Evolutionary conservation across 139 green algal species (phyloP), one percentile per base, ranked within the genome.

Genomic region (Cymbomonas tetramitiformis): DNA sequence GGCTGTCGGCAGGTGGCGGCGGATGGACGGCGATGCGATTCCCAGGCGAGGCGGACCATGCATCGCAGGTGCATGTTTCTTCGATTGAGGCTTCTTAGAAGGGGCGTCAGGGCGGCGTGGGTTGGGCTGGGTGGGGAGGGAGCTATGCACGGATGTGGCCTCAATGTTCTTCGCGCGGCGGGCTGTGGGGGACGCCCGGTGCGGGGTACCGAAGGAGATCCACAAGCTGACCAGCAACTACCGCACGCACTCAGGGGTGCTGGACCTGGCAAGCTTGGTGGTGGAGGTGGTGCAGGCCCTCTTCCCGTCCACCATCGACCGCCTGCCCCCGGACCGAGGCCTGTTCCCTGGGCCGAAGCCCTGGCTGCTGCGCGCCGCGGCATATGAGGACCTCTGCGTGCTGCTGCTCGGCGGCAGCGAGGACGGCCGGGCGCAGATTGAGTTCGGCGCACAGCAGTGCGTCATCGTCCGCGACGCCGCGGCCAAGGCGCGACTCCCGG

Each of bases 361-460:
- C 3, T 61, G 81, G 61, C 66, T 84, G 50, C 71, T 87, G 62
- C 62, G 62, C 30, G 43, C 55, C 9, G 18, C 29, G 21, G 30
- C 7, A 6, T 28, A 30, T n/a, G 9, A 60, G 12, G 51, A 49
- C 10, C 31, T 60, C 31, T n/a, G n/a, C n/a, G 21, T 10, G 26
- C 10, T 60, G 8, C 31, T 49, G 29, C 31, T 60, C 10, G 9
- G 9, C 19, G 30, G n/a, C 15, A 23, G 8, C 10, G 10, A 44
- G 28, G 21, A 51, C 2, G 0, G 24, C 34, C n/a, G n/a, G n/a
- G n/a, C n/a, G n/a, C 72, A 83, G 72, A 71, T 85, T 7, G 79
- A 89, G 51, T 89, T 89, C 69, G 80, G 81, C 9, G 80, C 80
- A 2, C 75, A 86, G 46, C 80, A 88, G 58, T 77, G 84, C 21